Percentiles rank a stretch among this genome's conserved stretches.
These are phyloP conservation scores for Cryphonectria nitschkei DNA, from an alignment of 2,329 filamentous ascomycete species.

Conservation along the genomic window DNA sequence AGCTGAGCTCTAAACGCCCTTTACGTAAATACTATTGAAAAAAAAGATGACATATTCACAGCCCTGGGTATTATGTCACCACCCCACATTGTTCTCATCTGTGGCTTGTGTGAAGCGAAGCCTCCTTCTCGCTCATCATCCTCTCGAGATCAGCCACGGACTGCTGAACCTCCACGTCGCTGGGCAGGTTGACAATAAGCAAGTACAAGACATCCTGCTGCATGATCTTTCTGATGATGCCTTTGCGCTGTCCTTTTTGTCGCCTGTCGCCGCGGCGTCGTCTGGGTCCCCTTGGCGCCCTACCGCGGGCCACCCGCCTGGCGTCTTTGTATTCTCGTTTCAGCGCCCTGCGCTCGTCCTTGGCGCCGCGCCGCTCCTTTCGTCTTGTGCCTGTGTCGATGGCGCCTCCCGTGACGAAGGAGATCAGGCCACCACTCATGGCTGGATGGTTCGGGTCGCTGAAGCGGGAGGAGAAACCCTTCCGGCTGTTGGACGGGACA, in stretches of 20 bases:
- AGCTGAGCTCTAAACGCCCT: not conserved
- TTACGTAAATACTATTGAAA: not conserved
- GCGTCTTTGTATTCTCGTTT: constrained; percentile 18
- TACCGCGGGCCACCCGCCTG: constrained; percentile 17
- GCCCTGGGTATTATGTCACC: not conserved
- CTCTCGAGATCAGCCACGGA: constrained; percentile 29
- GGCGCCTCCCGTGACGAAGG: constrained; percentile 50
- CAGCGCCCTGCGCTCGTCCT: constrained; percentile 15
- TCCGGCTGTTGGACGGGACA: constrained; percentile 34
- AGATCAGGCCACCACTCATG: constrained; percentile 51
- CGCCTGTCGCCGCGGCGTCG: not conserved
- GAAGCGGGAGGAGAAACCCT: constrained; percentile 50
- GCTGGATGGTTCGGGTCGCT: constrained; percentile 56
- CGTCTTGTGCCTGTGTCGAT: constrained; percentile 36
- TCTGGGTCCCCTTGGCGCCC: constrained; percentile 14
- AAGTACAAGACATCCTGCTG: constrained; percentile 52
- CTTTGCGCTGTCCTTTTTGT: constrained; percentile 19
- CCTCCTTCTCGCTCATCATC: constrained; percentile 7
- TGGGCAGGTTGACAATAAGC: constrained; percentile 55
- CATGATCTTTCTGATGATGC: constrained; percentile 22
- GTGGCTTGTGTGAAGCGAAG: not conserved
- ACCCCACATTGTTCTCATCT: not conserved
- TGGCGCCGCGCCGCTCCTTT: constrained; percentile 23
- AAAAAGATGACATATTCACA: too few species aligned
- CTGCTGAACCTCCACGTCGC: constrained; percentile 44